Evolutionary conservation across 2,329 filamentous ascomycete species (phyloP), one percentile per base, ranked within the genome.

Genomic region (Harringtonia aguacate): DNA sequence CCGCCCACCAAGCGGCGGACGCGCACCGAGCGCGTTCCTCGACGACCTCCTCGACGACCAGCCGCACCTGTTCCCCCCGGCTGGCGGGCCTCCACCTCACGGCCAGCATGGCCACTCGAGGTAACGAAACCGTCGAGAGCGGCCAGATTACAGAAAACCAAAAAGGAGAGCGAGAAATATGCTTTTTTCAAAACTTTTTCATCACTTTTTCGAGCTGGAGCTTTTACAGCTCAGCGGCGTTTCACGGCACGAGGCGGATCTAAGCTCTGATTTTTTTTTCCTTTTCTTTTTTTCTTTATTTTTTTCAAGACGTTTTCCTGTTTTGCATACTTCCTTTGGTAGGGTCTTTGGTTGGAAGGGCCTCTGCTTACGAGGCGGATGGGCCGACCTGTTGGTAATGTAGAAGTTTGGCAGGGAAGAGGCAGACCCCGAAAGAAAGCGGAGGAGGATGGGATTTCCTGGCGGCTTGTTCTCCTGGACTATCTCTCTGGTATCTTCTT

Each of bases 31-130:
- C 60, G 86, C 87, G 17, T 95, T 88, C 59, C 69, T 97, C 33
- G 89, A 97, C 47, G 88, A 95, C 60, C 64, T 97, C 40, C 82
- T 95, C 48, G 86, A 88, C 56, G 85, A 84, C 50, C 81, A 88
- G 56, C 68, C 71, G 7, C 65, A 66, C 31, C 60, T 64, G 51
- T 66, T 76, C 43, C 72, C 73, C 12, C 67, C 71, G 3, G 46
- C 28, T n/a, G 39, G 14, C 56, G 56, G 36, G 53, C 47, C 36
- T 46, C 52, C 44, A 52, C 53, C n/a, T n/a, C n/a, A 41, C 33
- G 55, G 55, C 17, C 50, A 49, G 20, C 56, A 53, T 49, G 50
- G 49, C 48, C 56, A 56, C 30, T 52, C 56, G 18, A 53, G 28
- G 8, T 27, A 38, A 41, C n/a, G n/a, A n/a, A n/a, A n/a, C n/a